Base-by-base conservation (phyloP, 495 filamentous ascomycete genomes). In the Penicillium nucicola region DNA sequence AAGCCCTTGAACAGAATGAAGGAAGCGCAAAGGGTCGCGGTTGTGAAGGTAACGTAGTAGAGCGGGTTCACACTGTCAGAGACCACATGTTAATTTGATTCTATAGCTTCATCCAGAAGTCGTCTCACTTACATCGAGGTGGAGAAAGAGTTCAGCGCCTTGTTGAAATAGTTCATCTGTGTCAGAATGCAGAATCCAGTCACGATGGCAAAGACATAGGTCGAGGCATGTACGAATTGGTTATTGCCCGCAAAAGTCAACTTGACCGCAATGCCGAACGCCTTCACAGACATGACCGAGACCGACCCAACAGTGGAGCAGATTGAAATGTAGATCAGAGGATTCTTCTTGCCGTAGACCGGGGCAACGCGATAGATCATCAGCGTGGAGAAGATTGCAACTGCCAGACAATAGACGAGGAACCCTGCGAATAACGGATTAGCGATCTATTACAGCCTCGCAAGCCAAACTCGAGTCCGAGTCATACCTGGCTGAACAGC, bases 131-230 rank as follows among this genome's bases (percentile, higher is more conserved):
- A 97, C 92, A 98, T 90, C 46, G 90, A 92, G 20, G 95, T 97
- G 13, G 90, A 90, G 72, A 97, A 98, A 62, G 95, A 90, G 70
- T 89, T 95, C 56, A 98, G 77, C 23, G 93, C 93, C 70, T 98
- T 98, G 77, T 98, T 98, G 69, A 98, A 95, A 69, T 97, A 98
- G 71, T 97, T 97, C 95, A 98, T 96, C 74, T 98, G 93, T 15
- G 90, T 96, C 42, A 97, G 68, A 66, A 97, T 97, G 73, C 93
- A 97, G 52, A 96, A 89, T 3, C 75, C 80, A 0, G 89, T 91
- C 33, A 97, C 84, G 58, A 98, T 97, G 61, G 88, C 84, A 64
- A 98, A 98, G 39, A 97, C 92, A 62, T 97, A 98, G 40, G 93
- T 98, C 39, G 89, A 95, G 0, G 93, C 86, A 58, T 95, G 87